Evolutionary conservation across 129 eudicot genomes (phyloP).

Genomic region (Ambrosia trifida): DNA sequence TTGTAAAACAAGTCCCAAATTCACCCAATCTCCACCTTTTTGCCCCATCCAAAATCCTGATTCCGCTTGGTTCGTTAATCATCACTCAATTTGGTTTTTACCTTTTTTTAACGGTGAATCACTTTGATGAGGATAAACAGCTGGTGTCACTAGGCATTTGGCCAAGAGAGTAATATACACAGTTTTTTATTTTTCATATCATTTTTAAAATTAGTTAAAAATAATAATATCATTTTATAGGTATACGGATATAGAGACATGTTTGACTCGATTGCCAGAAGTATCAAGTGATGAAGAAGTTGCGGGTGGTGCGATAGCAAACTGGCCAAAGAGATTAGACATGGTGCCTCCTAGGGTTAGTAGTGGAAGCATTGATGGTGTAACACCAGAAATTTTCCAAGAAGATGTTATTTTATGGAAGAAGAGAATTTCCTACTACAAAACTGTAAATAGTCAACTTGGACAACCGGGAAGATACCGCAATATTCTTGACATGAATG

Average conservation of each 20-base stretch:
- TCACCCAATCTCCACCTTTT: constrained; percentile 51
- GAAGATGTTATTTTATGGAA: constrained; percentile 60
- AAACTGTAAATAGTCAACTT: constrained; percentile 72
- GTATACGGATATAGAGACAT: constrained; percentile 82
- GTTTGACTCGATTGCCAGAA: constrained; percentile 82
- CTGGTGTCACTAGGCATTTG: too few species aligned
- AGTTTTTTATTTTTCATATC: too few species aligned
- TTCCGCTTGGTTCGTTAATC: constrained; percentile 63
- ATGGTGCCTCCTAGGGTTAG: constrained; percentile 80
- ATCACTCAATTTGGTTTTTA: background rate
- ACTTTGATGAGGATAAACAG: too few species aligned
- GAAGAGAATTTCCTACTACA: constrained; percentile 73
- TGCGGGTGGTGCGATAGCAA: constrained; percentile 76
- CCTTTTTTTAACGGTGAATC: background rate
- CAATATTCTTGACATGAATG: constrained; percentile 89
- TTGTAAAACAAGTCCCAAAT: constrained; percentile 54
- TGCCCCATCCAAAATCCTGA: constrained; percentile 78
- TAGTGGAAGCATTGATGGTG: constrained; percentile 54
- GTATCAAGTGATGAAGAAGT: constrained; percentile 52
- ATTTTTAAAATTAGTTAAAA: too few species aligned
- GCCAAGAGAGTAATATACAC: too few species aligned
- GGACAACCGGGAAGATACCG: constrained; percentile 81
- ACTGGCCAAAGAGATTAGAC: constrained; percentile 80
- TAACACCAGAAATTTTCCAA: constrained; percentile 57
- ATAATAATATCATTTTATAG: constrained; percentile 32